Conservation (phyloP, 306 rosid genomes). For the Trifolium subterraneum region DNA sequence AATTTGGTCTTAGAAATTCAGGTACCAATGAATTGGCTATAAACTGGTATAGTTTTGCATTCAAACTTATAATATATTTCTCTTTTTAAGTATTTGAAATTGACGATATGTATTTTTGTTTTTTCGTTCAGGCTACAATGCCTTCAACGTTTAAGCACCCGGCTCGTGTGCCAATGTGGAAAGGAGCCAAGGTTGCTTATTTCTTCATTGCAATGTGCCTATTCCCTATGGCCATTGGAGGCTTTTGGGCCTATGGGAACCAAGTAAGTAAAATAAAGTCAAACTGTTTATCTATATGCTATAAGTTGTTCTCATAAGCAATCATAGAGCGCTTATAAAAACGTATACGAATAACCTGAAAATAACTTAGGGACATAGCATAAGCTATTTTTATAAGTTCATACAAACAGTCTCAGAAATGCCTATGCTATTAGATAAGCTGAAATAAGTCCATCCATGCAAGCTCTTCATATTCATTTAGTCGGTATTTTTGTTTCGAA, state of each 20-base stretch:
- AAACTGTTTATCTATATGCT: background rate
- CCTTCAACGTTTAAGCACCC: conserved; percentile 99
- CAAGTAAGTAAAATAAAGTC: conserved; percentile 62
- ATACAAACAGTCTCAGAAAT: background rate
- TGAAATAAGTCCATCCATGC: too few species aligned
- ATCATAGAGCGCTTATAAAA: background rate
- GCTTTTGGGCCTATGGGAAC: conserved; percentile 96
- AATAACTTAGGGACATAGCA: background rate
- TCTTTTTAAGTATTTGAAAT: background rate
- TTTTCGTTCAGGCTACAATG: conserved; percentile 79
- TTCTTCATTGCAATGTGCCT: conserved; percentile 94
- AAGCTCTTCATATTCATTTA: background rate
- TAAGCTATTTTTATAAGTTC: background rate
- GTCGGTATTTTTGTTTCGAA: background rate
- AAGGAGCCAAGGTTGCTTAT: conserved; percentile 98
- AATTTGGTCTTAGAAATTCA: conserved; percentile 89
- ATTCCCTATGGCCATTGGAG: conserved; percentile 95
- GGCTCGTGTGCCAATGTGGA: conserved; percentile 99
- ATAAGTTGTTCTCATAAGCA: background rate
- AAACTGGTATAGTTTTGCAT: conserved; percentile 13
- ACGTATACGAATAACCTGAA: background rate
- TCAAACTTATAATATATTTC: background rate
- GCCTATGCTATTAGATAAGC: background rate
- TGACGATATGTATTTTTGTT: conserved; percentile 11
- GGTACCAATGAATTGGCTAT: conserved; percentile 47